Percentiles rank a stretch among this genome's conserved stretches.
Conservation (phyloP, 2,329 filamentous ascomycete genomes). For the Blastomyces percursus region DNA sequence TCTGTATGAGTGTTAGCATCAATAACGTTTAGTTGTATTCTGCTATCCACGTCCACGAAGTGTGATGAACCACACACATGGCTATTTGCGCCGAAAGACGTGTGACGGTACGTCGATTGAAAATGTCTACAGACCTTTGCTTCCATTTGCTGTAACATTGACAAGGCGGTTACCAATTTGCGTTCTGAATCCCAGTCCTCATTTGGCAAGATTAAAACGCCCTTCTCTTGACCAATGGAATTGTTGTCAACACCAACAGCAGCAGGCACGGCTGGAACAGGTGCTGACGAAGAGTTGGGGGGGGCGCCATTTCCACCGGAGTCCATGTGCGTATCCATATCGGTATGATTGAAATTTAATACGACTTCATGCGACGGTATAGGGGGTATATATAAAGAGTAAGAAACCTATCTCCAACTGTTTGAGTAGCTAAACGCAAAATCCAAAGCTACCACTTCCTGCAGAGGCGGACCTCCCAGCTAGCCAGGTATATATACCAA, state of each 20-base stretch:
- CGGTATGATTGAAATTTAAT: background rate
- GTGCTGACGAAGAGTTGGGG: background rate
- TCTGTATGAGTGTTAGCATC: conserved; percentile 19
- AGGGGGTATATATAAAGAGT: background rate
- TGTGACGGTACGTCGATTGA: background rate
- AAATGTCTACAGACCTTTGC: conserved; percentile 12
- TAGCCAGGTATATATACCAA: background rate
- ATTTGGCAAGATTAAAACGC: background rate
- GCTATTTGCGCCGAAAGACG: background rate
- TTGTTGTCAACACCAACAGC: background rate
- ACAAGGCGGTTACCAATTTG: conserved; percentile 30
- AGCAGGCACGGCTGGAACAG: background rate
- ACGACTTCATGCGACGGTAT: background rate
- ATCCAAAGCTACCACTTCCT: background rate
- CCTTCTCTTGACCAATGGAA: background rate
- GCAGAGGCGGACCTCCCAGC: background rate
- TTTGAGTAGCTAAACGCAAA: background rate
- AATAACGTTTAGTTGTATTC: conserved; percentile 9
- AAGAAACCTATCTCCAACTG: background rate
- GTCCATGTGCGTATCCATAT: background rate
- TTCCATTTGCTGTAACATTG: conserved; percentile 33
- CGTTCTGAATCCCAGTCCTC: conserved; percentile 26
- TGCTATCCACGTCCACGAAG: background rate
- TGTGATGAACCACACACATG: background rate
- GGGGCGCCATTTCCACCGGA: background rate